A percentile compares a stretch with the other conserved stretches of the same genome.
These are phyloP conservation scores for Chytriomyces confervae DNA, from an alignment of 192 early-diverging fungal species.

Conservation along the genomic window DNA sequence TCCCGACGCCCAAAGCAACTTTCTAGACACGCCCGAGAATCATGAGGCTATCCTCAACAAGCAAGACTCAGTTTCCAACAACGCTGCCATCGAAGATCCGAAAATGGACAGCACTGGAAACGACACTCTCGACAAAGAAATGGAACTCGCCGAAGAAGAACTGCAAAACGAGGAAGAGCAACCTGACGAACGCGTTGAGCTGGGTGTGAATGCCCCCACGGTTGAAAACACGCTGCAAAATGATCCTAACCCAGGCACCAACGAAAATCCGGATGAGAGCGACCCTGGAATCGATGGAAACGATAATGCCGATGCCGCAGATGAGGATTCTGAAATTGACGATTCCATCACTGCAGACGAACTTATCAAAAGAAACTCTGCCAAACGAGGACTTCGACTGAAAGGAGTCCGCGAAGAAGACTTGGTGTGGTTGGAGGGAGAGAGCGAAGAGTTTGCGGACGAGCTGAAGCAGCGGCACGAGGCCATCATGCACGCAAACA, in stretches of 20 bases:
- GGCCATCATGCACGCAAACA: constrained; percentile 22
- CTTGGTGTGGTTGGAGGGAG: constrained; percentile 26
- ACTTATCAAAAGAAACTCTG: constrained; percentile 22
- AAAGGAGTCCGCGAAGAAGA: constrained; percentile 26
- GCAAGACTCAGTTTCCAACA: no score
- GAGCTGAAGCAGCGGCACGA: constrained; percentile 14
- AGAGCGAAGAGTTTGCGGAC: constrained; percentile 17
- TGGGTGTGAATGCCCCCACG: neutral
- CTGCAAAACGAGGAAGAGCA: neutral
- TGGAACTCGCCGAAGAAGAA: neutral
- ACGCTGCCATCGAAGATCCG: no score
- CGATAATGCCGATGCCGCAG: neutral
- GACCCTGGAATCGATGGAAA: neutral
- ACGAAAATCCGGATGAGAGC: neutral
- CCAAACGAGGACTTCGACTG: constrained; percentile 1
- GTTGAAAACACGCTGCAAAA: neutral
- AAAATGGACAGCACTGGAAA: no score
- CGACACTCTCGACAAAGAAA: no score
- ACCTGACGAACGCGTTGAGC: neutral
- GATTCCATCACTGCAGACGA: constrained; percentile 21
- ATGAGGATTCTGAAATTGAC: constrained; percentile 12
- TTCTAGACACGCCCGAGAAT: no score
- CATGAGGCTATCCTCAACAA: no score
- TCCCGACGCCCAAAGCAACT: no score
- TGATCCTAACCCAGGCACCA: neutral